Base-by-base conservation (phyloP, 176 grass and related monocot species). In the Oryza nivara region DNA sequence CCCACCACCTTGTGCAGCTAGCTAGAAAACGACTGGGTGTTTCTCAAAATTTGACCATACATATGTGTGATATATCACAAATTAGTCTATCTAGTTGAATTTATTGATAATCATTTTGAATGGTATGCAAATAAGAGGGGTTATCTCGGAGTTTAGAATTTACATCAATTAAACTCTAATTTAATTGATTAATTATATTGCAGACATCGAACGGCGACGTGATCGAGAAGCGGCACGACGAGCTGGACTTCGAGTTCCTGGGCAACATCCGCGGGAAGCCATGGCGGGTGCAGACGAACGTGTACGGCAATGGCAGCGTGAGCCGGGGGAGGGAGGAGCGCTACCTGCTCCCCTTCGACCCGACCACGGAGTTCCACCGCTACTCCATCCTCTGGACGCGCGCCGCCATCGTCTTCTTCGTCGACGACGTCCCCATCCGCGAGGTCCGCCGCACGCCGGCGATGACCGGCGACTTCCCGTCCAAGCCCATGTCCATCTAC, bases 281-380 rank as follows among this genome's bases (percentile, higher is more conserved):
- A 11, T 94, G 95, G 95, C 82, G 92, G 3, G 77, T 97, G 23
- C 95, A 92, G 66, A 97, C 95, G 1, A 97, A 97, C 88, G 49
- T 97, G 44, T 97, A 97, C 84, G 95, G 95, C 65, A 97, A 97
- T 58, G 95, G 92, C 54, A 97, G 92, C 90, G 90, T 93, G 9
- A 81, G 75, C 36, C 90, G 90, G 0, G 92, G 95, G 8, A 86
- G 95, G 0, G 95, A 97, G 84, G 95, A 97, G 75, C 88, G 95
- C 10, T 97, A 97, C 88, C 30, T 81, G 10, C 89, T 97, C 5
- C 90, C 95, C 3, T 97, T 97, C 58, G 90, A 94, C 78, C 95
- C 95, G 1, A 92, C 90, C 74, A 91, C 92, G 11, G 95, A 89
- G 79, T 97, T 94, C 90, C 95, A 97, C 75, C 92, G 90, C 86